Conservation (phyloP, 345 rosid genomes). For the Pugionium dolabratum region DNA sequence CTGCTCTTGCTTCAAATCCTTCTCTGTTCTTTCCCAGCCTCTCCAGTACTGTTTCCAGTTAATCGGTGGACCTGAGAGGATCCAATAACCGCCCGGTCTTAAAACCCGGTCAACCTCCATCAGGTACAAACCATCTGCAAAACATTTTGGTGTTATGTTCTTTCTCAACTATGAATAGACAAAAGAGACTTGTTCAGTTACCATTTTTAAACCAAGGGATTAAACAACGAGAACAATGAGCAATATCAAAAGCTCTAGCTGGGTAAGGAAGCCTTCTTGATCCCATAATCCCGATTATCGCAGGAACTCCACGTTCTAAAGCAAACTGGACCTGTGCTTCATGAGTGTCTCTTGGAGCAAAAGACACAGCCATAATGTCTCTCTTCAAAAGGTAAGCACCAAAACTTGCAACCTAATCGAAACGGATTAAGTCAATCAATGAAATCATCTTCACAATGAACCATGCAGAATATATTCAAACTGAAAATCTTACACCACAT, state of each 20-base stretch:
- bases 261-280: conserved; percentile 91
- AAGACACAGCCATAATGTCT: conserved; percentile 74
- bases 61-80: conserved; percentile 94
- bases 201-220: conserved; percentile 80
- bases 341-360: conserved; percentile 97
- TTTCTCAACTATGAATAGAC: conserved; percentile 8
- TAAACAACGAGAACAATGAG: conserved; percentile 96
- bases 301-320: conserved; percentile 95
- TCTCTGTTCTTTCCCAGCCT: conserved; percentile 89
- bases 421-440: neutral
- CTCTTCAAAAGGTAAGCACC: conserved; percentile 90
- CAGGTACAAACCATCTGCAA: conserved; percentile 77
- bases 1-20: conserved; percentile 83
- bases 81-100: conserved; percentile 98
- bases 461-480: neutral
- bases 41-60: conserved; percentile 87
- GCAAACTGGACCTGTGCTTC: conserved; percentile 99
- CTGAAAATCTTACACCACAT: conserved; percentile 71
- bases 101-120: conserved; percentile 87
- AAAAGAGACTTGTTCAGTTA: conserved; percentile 30
- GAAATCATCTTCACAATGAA: neutral
- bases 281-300: conserved; percentile 84
- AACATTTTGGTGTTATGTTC: conserved; percentile 17
- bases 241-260: conserved; percentile 94
- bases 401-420: conserved; percentile 84